phyloP scores from a whole-genome alignment of 2,329 filamentous ascomycete genomes.

The Fusarium armeniacum region DNA sequence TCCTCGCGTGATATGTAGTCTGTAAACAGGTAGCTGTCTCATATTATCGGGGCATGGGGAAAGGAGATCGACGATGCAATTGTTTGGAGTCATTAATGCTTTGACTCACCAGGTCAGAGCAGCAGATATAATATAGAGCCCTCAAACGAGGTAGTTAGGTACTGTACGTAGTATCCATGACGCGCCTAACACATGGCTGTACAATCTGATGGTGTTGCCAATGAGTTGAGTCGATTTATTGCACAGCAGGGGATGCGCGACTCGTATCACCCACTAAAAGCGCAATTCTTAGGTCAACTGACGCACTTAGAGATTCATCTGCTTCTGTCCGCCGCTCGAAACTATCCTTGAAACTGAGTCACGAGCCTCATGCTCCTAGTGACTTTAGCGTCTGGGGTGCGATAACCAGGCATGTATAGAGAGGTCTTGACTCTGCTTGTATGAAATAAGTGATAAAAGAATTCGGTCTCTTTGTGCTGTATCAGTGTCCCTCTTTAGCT shows the following conservation, averaged over 20 bases:
- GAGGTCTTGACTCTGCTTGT: background rate
- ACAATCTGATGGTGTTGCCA: slow-evolving; percentile 33
- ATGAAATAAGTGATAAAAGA: background rate
- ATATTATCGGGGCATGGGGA: slow-evolving; percentile 11
- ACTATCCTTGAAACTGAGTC: slow-evolving; percentile 44
- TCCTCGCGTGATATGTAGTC: slow-evolving; percentile 39
- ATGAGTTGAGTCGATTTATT: slow-evolving; percentile 14
- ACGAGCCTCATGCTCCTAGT: slow-evolving; percentile 41
- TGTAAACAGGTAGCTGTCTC: slow-evolving; percentile 24
- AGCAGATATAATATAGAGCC: background rate
- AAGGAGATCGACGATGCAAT: slow-evolving; percentile 35
- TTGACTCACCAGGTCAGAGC: slow-evolving; percentile 19
- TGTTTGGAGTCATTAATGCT: slow-evolving; percentile 14
- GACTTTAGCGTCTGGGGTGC: slow-evolving; percentile 33
- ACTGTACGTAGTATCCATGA: slow-evolving; percentile 33
- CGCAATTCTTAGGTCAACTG: slow-evolving; percentile 46
- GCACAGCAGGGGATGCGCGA: slow-evolving; percentile 27
- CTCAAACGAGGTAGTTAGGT: background rate
- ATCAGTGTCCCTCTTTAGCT: fast-evolving
- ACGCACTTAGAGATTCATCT: slow-evolving; percentile 36
- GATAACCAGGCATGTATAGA: background rate
- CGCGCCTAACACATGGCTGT: slow-evolving; percentile 30
- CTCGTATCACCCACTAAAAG: slow-evolving; percentile 38
- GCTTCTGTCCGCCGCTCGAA: slow-evolving; percentile 25
- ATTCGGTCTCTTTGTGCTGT: background rate